phyloP scores from a whole-genome alignment of 148 eudicot species.

The Fagopyrum tataricum region DNA sequence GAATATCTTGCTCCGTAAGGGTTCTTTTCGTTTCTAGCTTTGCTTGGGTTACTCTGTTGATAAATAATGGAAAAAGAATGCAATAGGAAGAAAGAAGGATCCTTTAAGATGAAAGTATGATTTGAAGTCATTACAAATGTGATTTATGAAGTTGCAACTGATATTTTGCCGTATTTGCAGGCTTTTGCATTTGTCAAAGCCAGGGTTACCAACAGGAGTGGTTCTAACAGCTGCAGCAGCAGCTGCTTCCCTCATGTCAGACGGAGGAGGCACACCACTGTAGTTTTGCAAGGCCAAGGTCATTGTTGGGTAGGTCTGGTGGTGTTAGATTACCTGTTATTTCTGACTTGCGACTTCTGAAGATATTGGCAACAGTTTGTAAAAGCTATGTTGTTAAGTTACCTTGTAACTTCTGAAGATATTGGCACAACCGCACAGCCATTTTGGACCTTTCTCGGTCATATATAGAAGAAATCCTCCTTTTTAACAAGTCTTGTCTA shows the following conservation, averaged over 20 bases:
- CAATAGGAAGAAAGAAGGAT: neutral
- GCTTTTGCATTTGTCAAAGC: constrained; percentile 88
- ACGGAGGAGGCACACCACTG: constrained; percentile 68
- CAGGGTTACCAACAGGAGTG: constrained; percentile 74
- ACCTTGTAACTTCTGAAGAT: too few species aligned
- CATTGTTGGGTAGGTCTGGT: too few species aligned
- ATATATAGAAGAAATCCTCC: too few species aligned
- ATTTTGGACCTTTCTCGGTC: too few species aligned
- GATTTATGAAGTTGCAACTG: neutral
- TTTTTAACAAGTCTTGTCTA: too few species aligned
- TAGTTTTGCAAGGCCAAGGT: too few species aligned
- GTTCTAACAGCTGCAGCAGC: constrained; percentile 94
- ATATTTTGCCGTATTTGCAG: constrained; percentile 24
- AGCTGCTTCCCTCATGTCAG: constrained; percentile 91
- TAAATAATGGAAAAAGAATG: neutral
- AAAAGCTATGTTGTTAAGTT: too few species aligned
- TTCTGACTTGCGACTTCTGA: too few species aligned
- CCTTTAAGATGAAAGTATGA: neutral
- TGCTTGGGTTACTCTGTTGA: neutral
- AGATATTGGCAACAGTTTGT: too few species aligned
- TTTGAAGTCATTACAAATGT: too few species aligned
- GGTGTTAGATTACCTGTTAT: too few species aligned
- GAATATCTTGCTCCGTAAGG: constrained; percentile 97
- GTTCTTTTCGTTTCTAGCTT: neutral
- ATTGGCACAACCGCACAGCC: too few species aligned